These are phyloP conservation scores for Heterobasidion parviporum DNA, from an alignment of 1,284 basidiomycete genomes.

Conservation along the genomic window DNA sequence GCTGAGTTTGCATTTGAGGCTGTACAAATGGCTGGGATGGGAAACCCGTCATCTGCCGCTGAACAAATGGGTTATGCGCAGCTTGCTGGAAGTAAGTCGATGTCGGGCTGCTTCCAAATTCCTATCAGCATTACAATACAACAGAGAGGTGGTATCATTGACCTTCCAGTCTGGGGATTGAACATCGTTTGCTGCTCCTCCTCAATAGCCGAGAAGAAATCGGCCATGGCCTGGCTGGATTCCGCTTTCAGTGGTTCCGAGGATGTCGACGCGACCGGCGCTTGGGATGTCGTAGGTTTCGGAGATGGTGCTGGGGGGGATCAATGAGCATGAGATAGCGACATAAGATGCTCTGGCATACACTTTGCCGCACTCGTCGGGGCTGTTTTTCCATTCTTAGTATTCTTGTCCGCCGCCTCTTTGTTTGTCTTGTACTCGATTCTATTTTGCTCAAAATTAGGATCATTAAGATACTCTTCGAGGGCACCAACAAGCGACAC, in stretches of 20 bases:
- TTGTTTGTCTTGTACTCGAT: conserved; percentile 88
- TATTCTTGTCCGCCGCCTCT: conserved; percentile 57
- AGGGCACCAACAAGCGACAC: conserved; percentile 88
- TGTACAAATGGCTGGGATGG: conserved; percentile 28
- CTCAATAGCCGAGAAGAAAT: conserved; percentile 93
- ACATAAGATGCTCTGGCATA: neutral
- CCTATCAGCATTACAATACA: conserved; percentile 6
- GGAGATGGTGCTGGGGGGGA: conserved; percentile 13
- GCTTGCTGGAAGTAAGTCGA: conserved; percentile 51
- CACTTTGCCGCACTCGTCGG: conserved; percentile 20
- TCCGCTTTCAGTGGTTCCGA: conserved; percentile 14
- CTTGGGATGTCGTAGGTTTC: conserved; percentile 11
- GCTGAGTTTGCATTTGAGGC: conserved; percentile 12
- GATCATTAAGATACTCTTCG: conserved; percentile 93
- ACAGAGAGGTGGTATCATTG: conserved; percentile 11
- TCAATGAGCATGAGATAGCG: neutral
- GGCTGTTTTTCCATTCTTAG: conserved; percentile 21
- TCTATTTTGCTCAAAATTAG: conserved; percentile 93
- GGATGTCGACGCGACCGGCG: conserved; percentile 16
- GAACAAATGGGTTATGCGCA: conserved; percentile 58
- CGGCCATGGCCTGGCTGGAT: conserved; percentile 43
- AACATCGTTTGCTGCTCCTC: conserved; percentile 73
- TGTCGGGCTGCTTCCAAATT: conserved; percentile 32
- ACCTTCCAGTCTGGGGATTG: conserved; percentile 55
- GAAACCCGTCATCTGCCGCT: conserved; percentile 23